Base-by-base conservation (phyloP, 2,329 filamentous ascomycete genomes). In the Aspergillus calidoustus region DNA sequence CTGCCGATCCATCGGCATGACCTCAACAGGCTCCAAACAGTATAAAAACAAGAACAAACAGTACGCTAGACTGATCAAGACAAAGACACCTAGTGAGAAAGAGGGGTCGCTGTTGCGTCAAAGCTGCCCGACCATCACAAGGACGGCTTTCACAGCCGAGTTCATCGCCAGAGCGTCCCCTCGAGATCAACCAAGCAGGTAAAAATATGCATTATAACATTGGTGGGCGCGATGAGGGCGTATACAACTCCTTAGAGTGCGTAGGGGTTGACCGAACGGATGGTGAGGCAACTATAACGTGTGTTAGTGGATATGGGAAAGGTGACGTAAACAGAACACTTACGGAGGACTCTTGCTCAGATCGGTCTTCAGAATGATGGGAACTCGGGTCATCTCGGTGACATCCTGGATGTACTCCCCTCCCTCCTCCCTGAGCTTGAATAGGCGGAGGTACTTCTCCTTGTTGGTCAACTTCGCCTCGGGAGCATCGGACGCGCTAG, bases 341-440 rank as follows among this genome's bases (percentile, higher is more conserved):
- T 91, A 99, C 93, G 95, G 95, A 81, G 95, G 95, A 82, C 94
- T 98, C 91, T 99, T 99, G 81, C 86, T 92, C 73, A 99, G 86
- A 81, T 99, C 95, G 68, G 95, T 98, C 89, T 97, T 98, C 73
- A 99, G 82, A 76, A 99, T 96, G 69, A 99, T 91, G n/a, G 95
- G 95, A 64, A 99, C 91, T 69, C 94, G 87, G 48, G 92, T 94
- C 93, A 99, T 97, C 84, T 99, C 95, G 61, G 89, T 93, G 68
- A 99, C 93, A 78, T 99, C 95, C 81, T 99, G 95, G 73, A 99
- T 97, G 82, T 96, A 96, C 71, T 98, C 91, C 67, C 94, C 94
- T 69, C 91, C 90, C 79, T 96, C 91, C 78, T 99, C 94, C 56
- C 95, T 87, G 69, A 99, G 84, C 70, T 89, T 88, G 83, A 98